Evolutionary conservation across 441 rosid genomes (phyloP).

Genomic region (Isatis lusitanica): DNA sequence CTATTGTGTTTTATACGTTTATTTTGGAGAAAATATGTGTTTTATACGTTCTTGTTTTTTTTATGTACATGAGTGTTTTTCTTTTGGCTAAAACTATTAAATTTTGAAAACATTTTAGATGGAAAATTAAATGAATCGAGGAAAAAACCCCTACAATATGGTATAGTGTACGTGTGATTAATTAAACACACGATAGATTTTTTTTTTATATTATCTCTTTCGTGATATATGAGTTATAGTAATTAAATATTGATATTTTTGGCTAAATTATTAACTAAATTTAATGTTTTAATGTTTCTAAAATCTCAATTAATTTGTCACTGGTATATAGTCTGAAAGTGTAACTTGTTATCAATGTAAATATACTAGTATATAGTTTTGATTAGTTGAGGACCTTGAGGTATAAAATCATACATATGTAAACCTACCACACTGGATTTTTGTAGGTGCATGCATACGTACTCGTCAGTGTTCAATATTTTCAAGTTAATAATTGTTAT

Average conservation of each 20-base stretch:
- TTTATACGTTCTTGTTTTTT: neutral
- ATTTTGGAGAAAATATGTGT: too few relatives aligned
- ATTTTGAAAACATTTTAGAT: neutral
- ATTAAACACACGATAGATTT: neutral
- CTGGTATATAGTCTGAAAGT: neutral
- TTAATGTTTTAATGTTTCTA: neutral
- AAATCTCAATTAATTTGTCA: neutral
- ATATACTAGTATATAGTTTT: neutral
- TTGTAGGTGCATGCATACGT: slow-evolving; percentile 32
- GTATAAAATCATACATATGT: neutral
- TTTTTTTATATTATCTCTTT: neutral
- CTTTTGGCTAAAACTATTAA: neutral
- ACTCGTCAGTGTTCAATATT: slow-evolving; percentile 20
- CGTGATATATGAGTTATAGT: neutral
- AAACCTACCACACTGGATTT: slow-evolving; percentile 31
- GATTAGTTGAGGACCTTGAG: slow-evolving; percentile 18
- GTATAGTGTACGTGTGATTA: neutral
- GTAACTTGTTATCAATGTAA: neutral
- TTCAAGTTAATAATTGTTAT: neutral
- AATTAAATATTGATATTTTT: neutral
- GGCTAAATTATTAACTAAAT: neutral
- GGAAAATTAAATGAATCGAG: neutral
- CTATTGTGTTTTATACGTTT: neutral
- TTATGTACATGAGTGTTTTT: neutral
- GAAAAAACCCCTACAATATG: neutral